Conservation (phyloP, 202 grass and related monocot genomes). For the Alloteropsis angusta region DNA sequence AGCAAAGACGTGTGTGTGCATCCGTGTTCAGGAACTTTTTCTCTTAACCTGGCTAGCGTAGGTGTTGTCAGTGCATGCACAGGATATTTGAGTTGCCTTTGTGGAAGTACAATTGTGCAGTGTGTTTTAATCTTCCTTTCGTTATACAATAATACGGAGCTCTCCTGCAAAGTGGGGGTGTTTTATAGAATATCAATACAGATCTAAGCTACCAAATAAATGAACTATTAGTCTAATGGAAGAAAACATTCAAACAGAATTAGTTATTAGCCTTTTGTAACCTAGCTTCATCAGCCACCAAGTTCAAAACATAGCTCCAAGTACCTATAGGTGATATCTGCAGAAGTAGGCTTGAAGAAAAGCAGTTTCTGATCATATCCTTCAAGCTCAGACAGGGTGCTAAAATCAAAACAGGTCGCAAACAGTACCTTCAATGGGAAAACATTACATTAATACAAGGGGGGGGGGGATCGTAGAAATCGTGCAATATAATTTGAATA, state of each 20-base stretch:
- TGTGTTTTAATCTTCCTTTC: not conserved
- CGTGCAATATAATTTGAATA: slow-evolving; percentile 7
- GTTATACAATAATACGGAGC: not conserved
- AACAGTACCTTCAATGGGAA: slow-evolving; percentile 65
- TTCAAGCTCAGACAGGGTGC: slow-evolving; percentile 60
- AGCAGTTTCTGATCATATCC: slow-evolving; percentile 64
- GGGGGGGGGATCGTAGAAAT: slow-evolving; percentile 18
- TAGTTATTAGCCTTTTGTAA: not conserved
- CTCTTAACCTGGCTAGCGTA: not conserved
- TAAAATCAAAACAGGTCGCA: slow-evolving; percentile 79
- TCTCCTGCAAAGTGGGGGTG: not conserved
- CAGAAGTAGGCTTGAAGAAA: slow-evolving; percentile 64
- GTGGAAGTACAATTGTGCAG: not conserved
- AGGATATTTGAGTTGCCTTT: not conserved
- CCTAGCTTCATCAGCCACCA: slow-evolving; percentile 15
- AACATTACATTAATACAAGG: not conserved
- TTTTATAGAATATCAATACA: not conserved
- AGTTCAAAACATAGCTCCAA: not conserved
- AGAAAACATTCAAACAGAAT: not conserved
- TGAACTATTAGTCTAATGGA: not conserved
- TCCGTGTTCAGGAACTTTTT: not conserved
- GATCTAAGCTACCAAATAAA: slow-evolving; percentile 8
- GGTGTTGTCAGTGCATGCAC: not conserved
- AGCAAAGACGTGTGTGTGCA: not conserved
- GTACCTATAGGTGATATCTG: slow-evolving; percentile 85